phyloP scores from a whole-genome alignment of 768 basidiomycete genomes.

The Hydnum rufescens region DNA sequence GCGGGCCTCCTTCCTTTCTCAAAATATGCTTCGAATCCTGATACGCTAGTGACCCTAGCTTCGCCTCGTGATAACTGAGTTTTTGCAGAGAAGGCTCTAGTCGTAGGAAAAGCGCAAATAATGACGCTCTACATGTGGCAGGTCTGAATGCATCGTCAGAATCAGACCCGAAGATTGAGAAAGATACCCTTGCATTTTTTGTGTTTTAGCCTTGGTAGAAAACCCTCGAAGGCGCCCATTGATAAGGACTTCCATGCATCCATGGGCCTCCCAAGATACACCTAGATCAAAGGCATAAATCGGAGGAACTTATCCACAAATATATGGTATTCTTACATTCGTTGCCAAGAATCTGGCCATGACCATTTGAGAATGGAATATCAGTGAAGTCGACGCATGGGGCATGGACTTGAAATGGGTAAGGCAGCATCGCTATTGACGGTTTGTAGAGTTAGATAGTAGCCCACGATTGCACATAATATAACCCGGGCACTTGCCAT shows the following conservation, averaged over 20 bases:
- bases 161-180: too few species aligned
- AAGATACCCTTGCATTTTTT: background rate
- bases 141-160: too few species aligned
- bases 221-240: background rate
- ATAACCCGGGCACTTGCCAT: background rate
- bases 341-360: conserved; percentile 21
- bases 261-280: background rate
- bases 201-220: background rate
- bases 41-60: background rate
- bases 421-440: conserved; percentile 15
- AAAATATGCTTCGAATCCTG: background rate
- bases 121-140: too few species aligned
- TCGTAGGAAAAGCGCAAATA: too few species aligned
- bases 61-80: background rate
- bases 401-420: conserved; percentile 28
- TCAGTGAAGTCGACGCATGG: conserved; percentile 28
- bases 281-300: background rate
- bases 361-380: conserved; percentile 25
- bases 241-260: background rate
- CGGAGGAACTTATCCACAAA: background rate
- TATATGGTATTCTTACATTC: conserved; percentile 2
- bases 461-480: conserved; percentile 4
- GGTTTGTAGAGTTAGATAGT: too few species aligned
- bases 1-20: background rate
- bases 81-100: too few species aligned